Base-by-base conservation (phyloP, 106 monocot species). In the Dioscorea dumetorum region DNA sequence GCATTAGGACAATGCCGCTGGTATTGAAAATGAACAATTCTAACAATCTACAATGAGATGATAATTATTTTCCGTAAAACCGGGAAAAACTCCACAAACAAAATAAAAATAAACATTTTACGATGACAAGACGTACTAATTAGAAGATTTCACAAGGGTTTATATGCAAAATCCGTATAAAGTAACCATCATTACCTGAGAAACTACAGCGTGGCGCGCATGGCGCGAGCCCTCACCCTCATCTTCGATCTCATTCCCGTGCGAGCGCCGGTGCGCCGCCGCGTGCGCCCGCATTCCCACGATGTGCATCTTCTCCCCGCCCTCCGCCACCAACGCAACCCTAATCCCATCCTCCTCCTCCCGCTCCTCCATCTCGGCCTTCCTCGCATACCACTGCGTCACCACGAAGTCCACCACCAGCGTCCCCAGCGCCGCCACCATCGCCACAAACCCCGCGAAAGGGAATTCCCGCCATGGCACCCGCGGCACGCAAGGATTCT, bases 351-450 rank as follows among this genome's bases (percentile, higher is more conserved):
- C 74, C 10, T 59, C 66, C 1, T 70, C 74, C 23, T 8, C 31
- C n/a, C 19, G 17, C 52, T 70, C 70, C 78, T 94, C 80, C 58
- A 66, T 69, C 67, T 65, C 16, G 28, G 86, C 80, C 82, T 84
- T 95, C 72, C 78, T 57, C 80, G 83, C 88, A 59, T 91, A 97
- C 58, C 78, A 81, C 79, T 86, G 88, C 23, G 95, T 97, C 48
- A 51, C 84, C 12, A 84, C 50, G 70, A 91, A 89, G 75, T 97
- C 95, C 17, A 84, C 64, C 12, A 97, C 80, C n/a, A 97, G 80
- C 67, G 95, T 97, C 14, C 50, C 83, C 21, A 97, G 76, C 12
- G 91, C 81, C 23, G 95, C 86, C 60, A 81, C 2, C 95, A 97
- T 97, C 35, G 64, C 64, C 8, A 48, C 10, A n/a, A 64, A 64